phyloP scores from a whole-genome alignment of 805 yeast species.

The Kazachstania bromeliacearum region DNA sequence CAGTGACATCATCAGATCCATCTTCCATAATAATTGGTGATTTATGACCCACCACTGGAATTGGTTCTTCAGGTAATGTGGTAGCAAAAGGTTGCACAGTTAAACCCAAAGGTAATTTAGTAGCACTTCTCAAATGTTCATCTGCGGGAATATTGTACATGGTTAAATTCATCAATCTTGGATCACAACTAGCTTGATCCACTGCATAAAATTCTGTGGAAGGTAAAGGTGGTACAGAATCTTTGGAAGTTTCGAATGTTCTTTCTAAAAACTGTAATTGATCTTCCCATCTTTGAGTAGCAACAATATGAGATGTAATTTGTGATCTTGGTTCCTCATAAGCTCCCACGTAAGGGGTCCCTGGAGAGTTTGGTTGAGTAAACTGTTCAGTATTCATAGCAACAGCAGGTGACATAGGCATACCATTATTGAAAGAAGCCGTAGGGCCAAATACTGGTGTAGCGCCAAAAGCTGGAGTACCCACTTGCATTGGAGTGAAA shows the following conservation, averaged over 20 bases:
- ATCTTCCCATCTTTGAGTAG: slow-evolving; percentile 29
- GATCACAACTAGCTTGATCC: slow-evolving; percentile 82
- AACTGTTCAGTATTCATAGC: neutral
- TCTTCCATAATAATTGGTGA: slow-evolving; percentile 2
- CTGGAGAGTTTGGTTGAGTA: neutral
- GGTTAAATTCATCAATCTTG: slow-evolving; percentile 66
- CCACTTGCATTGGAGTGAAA: slow-evolving; percentile 11
- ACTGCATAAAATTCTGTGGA: slow-evolving; percentile 57
- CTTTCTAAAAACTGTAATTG: slow-evolving; percentile 31
- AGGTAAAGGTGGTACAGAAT: slow-evolving; percentile 76
- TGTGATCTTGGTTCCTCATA: neutral
- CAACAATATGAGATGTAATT: slow-evolving; percentile 21
- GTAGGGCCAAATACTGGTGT: slow-evolving; percentile 6
- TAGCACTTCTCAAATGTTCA: slow-evolving; percentile 55
- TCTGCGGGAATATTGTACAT: slow-evolving; percentile 76
- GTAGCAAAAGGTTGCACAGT: slow-evolving; percentile 81
- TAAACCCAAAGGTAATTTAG: slow-evolving; percentile 75
- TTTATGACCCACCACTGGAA: slow-evolving; percentile 42
- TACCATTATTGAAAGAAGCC: neutral
- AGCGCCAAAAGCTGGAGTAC: slow-evolving; percentile 6
- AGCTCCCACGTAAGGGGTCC: neutral
- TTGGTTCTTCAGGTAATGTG: slow-evolving; percentile 36
- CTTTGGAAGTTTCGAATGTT: slow-evolving; percentile 61
- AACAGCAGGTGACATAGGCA: neutral
- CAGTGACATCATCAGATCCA: slow-evolving; percentile 32